Percentiles rank a stretch among this genome's conserved stretches.
Evolutionary conservation across 257 asterid species (phyloP).

Genomic region (Nicotiana tomentosiformis): DNA sequence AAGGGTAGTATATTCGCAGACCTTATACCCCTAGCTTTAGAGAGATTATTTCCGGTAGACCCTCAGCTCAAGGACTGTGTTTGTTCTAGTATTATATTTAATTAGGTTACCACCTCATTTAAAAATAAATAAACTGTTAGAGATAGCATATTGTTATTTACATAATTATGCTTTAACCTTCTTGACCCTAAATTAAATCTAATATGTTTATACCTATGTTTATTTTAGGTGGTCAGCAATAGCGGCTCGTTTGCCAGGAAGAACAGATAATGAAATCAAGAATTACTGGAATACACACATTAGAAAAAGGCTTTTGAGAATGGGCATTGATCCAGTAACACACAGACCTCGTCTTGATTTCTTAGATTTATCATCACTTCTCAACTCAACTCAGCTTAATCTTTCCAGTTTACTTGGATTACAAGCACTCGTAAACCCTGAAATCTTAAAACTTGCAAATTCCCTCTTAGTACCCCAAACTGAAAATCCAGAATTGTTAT

Average conservation of each 20-base stretch:
- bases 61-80: no score
- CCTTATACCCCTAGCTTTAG: no score
- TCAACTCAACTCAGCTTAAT: conserved; percentile 50
- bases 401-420: conserved; percentile 50
- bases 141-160: background rate
- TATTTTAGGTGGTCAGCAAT: conserved; percentile 68
- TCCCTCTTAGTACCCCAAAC: conserved; percentile 31
- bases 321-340: conserved; percentile 82
- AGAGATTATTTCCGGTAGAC: no score
- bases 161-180: background rate
- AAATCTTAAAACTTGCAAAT: conserved; percentile 39
- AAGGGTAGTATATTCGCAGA: no score
- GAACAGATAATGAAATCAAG: conserved; percentile 87
- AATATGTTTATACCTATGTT: background rate
- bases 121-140: background rate
- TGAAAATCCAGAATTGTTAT: conserved; percentile 26
- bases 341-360: conserved; percentile 74
- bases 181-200: background rate
- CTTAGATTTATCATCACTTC: conserved; percentile 54
- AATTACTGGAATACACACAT: conserved; percentile 81
- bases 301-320: conserved; percentile 60
- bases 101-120: background rate
- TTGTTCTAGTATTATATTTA: no score
- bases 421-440: conserved; percentile 66
- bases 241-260: conserved; percentile 74